Evolutionary conservation across 1,139 yeast species (phyloP).

Genomic region (Yamadazyma trypodendri): DNA sequence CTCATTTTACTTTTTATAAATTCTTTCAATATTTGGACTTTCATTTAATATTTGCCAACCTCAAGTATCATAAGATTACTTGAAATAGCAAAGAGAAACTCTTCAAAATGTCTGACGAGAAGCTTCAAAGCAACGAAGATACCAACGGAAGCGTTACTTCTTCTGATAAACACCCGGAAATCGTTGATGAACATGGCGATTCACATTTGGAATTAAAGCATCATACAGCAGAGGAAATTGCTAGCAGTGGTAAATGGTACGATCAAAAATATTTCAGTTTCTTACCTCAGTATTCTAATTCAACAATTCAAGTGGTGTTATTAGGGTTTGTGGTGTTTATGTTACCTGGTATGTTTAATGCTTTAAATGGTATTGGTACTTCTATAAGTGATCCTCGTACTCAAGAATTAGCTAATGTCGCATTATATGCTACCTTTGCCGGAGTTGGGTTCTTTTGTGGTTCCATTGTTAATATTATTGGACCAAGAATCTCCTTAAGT

Average conservation of each 20-base stretch:
- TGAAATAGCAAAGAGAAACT: too few relatives aligned
- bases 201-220: constrained; percentile 26
- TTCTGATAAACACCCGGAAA: constrained; percentile 9
- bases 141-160: constrained; percentile 15
- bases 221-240: constrained; percentile 30
- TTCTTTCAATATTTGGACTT: too few relatives aligned
- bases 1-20: neutral
- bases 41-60: too few relatives aligned
- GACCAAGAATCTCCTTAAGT: constrained; percentile 47
- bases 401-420: constrained; percentile 39
- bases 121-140: constrained; percentile 14
- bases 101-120: constrained; percentile 15
- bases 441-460: constrained; percentile 62
- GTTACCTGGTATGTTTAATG: constrained; percentile 61
- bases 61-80: too few relatives aligned
- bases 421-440: constrained; percentile 58
- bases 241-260: constrained; percentile 40
- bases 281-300: constrained; percentile 42
- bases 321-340: constrained; percentile 51
- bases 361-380: constrained; percentile 54
- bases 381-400: constrained; percentile 46
- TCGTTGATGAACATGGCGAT: constrained; percentile 5
- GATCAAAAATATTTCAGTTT: constrained; percentile 28
- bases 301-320: constrained; percentile 45
- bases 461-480: constrained; percentile 54